Evolutionary conservation across 495 filamentous ascomycete species (phyloP), one percentile per base, ranked within the genome.

Genomic region (Zalerion maritima): DNA sequence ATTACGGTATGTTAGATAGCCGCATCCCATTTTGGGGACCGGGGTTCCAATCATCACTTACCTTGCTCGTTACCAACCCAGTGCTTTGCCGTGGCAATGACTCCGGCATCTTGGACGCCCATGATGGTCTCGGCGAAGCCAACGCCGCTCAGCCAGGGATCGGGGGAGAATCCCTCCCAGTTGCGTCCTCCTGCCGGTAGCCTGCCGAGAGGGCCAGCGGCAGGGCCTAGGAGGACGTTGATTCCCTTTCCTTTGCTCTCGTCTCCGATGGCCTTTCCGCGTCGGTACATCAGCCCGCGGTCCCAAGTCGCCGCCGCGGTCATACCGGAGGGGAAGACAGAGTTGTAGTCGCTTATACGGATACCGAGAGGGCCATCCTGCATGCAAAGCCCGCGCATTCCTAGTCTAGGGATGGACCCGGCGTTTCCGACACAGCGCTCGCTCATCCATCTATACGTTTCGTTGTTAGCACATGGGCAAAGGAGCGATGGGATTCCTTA

Each of bases 341-440:
- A 83, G 41, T 69, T 73, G 47, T 75, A 80, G 47, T 89, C 81
- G 17, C 73, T 57, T 24, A 69, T 60, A 30, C 87, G 76, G 28
- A 97, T 58, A 34, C 89, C 89, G 7, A 94, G 59, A 3, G 89
- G 87, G 18, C 76, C 74, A 47, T 97, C 89, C 43, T 97, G 83
- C 66, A 91, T 60, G 53, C 89, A 97, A 29, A 94, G 50, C 20
- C 73, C 67, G 31, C 67, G 69, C 46, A 94, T 78, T 22, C 76
- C 78, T n/a, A 94, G 65, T 35, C 87, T 71, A 27, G 70, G 73
- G 31, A 81, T 67, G 4, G 71, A 46, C 2, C 81, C 81, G 21
- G 55, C 62, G 35, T 92, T 71, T 27, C 85, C 85, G 9, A 94
- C 85, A 45, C 84, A 92, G 43, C 67, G 65, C 34, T 79, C 81